Evolutionary conservation across 306 rosid genomes (phyloP).

Genomic region (Cucurbita pepo): DNA sequence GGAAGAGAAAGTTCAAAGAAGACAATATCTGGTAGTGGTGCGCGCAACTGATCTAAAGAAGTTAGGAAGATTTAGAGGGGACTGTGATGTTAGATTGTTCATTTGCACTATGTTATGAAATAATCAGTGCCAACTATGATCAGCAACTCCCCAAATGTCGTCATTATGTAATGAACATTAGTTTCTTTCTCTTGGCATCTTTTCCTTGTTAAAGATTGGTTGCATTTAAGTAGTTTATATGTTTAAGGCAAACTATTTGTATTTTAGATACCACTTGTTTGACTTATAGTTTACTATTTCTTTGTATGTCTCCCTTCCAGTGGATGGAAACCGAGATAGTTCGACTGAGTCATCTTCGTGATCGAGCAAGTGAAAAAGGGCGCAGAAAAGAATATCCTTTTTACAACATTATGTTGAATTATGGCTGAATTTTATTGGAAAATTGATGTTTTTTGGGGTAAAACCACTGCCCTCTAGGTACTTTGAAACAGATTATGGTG

Average conservation of each 20-base stretch:
- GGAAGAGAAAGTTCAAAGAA: too few relatives aligned
- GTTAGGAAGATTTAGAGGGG: neutral
- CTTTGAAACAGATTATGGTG: neutral
- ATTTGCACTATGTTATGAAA: neutral
- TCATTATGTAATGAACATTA: neutral
- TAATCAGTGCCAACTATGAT: neutral
- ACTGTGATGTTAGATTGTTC: neutral
- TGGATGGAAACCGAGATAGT: conserved; percentile 86
- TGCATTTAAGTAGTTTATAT: neutral
- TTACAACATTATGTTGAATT: conserved; percentile 5
- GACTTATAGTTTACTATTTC: neutral
- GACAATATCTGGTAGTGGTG: too few relatives aligned
- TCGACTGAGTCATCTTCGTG: conserved; percentile 92
- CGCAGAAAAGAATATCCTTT: conserved; percentile 96
- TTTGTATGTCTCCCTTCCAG: conserved; percentile 32
- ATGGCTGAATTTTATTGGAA: neutral
- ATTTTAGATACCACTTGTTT: neutral
- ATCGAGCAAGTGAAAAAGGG: conserved; percentile 98
- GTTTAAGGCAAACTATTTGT: neutral
- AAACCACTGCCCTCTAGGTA: neutral
- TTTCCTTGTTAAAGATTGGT: neutral
- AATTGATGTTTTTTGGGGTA: neutral
- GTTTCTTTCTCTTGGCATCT: neutral
- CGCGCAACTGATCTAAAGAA: neutral
- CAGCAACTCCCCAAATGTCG: neutral